phyloP scores from a whole-genome alignment of 2,329 filamentous ascomycete species.

The Claviceps sp. region DNA sequence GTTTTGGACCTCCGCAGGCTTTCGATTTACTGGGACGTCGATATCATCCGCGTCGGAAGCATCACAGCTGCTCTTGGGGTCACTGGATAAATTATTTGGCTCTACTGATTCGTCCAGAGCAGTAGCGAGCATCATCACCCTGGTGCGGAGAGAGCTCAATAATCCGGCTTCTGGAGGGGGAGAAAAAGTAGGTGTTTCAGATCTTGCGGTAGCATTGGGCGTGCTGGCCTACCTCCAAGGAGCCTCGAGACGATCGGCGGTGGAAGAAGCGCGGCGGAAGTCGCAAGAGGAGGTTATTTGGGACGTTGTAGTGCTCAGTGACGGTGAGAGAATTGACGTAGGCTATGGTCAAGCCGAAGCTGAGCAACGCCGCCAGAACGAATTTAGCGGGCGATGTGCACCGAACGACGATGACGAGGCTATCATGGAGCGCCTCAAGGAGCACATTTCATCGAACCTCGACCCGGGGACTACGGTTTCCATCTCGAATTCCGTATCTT shows the following conservation, averaged over 20 bases:
- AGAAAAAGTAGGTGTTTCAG: slow-evolving; percentile 45
- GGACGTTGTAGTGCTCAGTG: slow-evolving; percentile 51
- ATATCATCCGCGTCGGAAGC: slow-evolving; percentile 41
- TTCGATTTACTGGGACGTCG: slow-evolving; percentile 43
- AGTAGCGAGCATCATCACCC: slow-evolving; percentile 51
- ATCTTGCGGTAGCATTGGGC: slow-evolving; percentile 47
- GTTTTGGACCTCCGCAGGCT: slow-evolving; percentile 48
- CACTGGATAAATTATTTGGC: slow-evolving; percentile 51
- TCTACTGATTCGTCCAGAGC: slow-evolving; percentile 57
- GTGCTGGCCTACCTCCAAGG: slow-evolving; percentile 49
- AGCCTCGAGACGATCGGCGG: slow-evolving; percentile 37
- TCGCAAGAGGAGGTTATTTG: slow-evolving; percentile 46
- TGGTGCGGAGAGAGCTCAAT: slow-evolving; percentile 50
- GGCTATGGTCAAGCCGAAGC: slow-evolving; percentile 18
- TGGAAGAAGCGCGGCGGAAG: slow-evolving; percentile 33
- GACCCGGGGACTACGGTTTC: slow-evolving; percentile 44
- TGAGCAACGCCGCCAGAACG: neutral
- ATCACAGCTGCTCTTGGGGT: slow-evolving; percentile 43
- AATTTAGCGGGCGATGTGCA: neutral
- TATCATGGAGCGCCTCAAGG: slow-evolving; percentile 30
- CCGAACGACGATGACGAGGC: slow-evolving; percentile 27
- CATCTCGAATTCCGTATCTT: slow-evolving; percentile 44
- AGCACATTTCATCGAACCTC: slow-evolving; percentile 40
- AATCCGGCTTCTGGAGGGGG: slow-evolving; percentile 48
- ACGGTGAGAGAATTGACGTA: slow-evolving; percentile 44